Evolutionary conservation across 345 rosid genomes (phyloP), one percentile per base, ranked within the genome.

Genomic region (Lumnitzera littorea): DNA sequence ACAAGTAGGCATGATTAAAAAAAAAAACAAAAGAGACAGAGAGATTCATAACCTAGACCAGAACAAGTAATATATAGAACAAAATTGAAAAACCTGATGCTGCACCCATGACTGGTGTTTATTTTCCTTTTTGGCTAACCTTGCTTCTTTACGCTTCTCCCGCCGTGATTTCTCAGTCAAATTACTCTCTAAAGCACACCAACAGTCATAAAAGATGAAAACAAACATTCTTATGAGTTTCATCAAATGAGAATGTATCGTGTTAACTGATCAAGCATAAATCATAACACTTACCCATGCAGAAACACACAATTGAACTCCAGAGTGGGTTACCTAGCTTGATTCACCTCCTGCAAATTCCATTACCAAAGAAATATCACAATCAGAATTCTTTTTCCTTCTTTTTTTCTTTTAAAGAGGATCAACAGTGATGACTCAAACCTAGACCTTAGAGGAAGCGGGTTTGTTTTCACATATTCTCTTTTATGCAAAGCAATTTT

Each of bases 71-170:
- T 16, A 2, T 12, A 15, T 50, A 6, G 50, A 16, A 3, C 23
- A 5, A 29, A 11, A n/a, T 17, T 49, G 17, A 54, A 36, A 1
- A 62, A 88, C 97, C 86, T 85, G 82, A 69, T 75, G 74, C 62
- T 75, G 74, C 51, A 82, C 67, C 94, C 96, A 84, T 55, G 81
- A 73, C 36, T 88, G 75, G 64, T 79, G 68, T 56, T 80, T 84
- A 47, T 51, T 57, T 69, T 74, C 75, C 50, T 67, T 88, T 67
- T 72, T 78, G 50, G 60, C 67, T 55, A 72, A 46, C 13, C 89
- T 69, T 70, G 81, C 86, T 67, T 85, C 91, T 70, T 88, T 91
- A 24, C 96, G 77, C 70, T 64, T 79, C 23, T 84, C 82, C 41
- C 60, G 76, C 31, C 95, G 89, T 46, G 90, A 76, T 48, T 60